Conservation (phyloP, 306 rosid species). For the Malus asiatica region DNA sequence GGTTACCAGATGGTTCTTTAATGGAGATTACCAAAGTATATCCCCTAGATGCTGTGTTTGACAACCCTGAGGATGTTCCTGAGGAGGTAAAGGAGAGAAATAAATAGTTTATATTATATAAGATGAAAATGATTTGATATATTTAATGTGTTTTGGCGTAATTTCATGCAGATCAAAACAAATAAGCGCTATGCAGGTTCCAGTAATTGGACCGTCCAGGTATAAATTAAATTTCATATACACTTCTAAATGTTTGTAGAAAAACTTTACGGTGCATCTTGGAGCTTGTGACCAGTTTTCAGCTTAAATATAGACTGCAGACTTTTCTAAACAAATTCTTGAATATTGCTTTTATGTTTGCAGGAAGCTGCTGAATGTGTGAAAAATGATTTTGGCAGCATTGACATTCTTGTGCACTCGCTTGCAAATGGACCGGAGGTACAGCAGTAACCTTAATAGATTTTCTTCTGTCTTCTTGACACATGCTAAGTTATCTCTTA, state of each 20-base stretch:
- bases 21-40: conserved; percentile 86
- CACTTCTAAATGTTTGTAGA: neutral
- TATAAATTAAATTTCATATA: conserved; percentile 15
- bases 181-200: conserved; percentile 98
- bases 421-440: conserved; percentile 99
- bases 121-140: neutral
- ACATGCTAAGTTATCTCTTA: conserved; percentile 15
- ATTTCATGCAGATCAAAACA: conserved; percentile 49
- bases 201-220: conserved; percentile 83
- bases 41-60: conserved; percentile 92
- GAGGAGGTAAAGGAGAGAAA: conserved; percentile 61
- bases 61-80: conserved; percentile 83
- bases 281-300: neutral
- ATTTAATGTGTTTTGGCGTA: neutral
- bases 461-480: neutral
- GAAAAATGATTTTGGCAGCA: conserved; percentile 88
- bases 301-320: neutral
- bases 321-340: neutral
- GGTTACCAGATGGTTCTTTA: conserved; percentile 84
- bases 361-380: conserved; percentile 93
- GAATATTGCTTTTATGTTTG: conserved; percentile 13
- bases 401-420: conserved; percentile 98
- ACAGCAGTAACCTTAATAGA: conserved; percentile 1
- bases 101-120: neutral
- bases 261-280: neutral